These are phyloP conservation scores for Saxispiralis lemnorum DNA, from an alignment of 495 filamentous ascomycete species.

Conservation along the genomic window DNA sequence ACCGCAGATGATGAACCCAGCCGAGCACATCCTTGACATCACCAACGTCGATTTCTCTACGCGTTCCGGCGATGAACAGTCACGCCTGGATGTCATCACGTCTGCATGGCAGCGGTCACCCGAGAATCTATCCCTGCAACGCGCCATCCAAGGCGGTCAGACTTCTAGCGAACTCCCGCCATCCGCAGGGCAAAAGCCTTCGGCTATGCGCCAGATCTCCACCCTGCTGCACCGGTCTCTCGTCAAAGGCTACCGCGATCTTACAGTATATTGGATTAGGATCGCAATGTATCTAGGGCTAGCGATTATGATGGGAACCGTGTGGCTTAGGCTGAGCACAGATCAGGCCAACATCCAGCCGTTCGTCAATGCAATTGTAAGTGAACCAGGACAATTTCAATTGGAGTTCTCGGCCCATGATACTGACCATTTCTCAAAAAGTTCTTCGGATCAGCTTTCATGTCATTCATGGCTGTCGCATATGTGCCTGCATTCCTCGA, in stretches of 20 bases:
- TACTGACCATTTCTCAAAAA: too few species aligned
- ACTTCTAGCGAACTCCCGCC: constrained; percentile 13
- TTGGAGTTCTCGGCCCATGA: too few species aligned
- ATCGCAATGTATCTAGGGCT: constrained; percentile 70
- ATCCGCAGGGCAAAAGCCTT: constrained; percentile 31
- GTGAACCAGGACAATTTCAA: too few species aligned
- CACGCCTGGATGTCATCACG: too few species aligned
- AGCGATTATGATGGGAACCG: constrained; percentile 76
- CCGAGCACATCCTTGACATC: constrained; percentile 57
- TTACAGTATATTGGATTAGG: constrained; percentile 65
- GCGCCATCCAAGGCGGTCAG: constrained; percentile 15
- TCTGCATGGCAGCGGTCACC: constrained; percentile 12
- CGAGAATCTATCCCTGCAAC: constrained; percentile 17
- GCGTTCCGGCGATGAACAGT: constrained; percentile 28
- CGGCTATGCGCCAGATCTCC: too few species aligned
- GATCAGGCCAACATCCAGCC: constrained; percentile 54
- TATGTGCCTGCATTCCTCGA: constrained; percentile 72
- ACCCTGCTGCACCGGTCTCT: constrained; percentile 56
- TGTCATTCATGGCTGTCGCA: constrained; percentile 78
- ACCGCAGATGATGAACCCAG: constrained; percentile 65
- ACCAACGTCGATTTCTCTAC: constrained; percentile 59
- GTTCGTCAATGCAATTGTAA: constrained; percentile 64
- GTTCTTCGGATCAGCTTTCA: constrained; percentile 72
- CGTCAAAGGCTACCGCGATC: constrained; percentile 65
- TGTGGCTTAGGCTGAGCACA: constrained; percentile 53